Evolutionary conservation across 495 filamentous ascomycete genomes (phyloP).

Genomic region (Polyplosphaeria fusca): DNA sequence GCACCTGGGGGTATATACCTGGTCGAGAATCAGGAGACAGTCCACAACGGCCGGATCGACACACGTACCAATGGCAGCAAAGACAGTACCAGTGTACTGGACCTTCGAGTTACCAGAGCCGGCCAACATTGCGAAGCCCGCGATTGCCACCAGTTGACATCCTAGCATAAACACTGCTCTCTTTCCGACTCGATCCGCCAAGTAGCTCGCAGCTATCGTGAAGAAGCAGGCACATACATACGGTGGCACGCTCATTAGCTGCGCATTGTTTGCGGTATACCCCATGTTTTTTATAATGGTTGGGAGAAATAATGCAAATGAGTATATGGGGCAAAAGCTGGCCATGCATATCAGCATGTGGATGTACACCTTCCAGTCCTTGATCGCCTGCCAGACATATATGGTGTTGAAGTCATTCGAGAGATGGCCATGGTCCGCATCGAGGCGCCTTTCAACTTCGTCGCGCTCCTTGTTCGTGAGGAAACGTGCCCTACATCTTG

Average conservation of each 20-base stretch:
- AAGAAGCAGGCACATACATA: constrained; percentile 77
- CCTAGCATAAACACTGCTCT: constrained; percentile 68
- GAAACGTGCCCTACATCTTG: constrained; percentile 70
- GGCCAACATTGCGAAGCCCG: constrained; percentile 76
- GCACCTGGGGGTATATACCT: constrained; percentile 80
- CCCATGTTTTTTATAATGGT: constrained; percentile 76
- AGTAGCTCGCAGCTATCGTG: constrained; percentile 70
- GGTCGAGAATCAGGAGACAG: no score
- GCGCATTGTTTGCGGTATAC: constrained; percentile 63
- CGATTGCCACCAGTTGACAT: constrained; percentile 52
- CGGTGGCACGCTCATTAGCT: constrained; percentile 83
- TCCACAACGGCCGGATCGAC: no score
- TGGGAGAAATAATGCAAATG: constrained; percentile 88
- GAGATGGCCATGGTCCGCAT: constrained; percentile 66
- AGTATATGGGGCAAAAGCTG: constrained; percentile 65
- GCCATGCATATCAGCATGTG: constrained; percentile 47
- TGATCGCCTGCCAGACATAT: constrained; percentile 71
- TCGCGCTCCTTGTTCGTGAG: constrained; percentile 66
- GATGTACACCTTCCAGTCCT: constrained; percentile 84
- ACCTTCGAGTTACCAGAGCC: constrained; percentile 55
- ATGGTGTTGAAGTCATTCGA: constrained; percentile 71
- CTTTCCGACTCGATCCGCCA: constrained; percentile 82
- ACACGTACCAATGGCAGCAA: constrained; percentile 66
- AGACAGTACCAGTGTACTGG: constrained; percentile 78
- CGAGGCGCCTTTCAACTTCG: constrained; percentile 72